Evolutionary conservation across 164 flowering plant species (phyloP).

Genomic region (Platanus orientalis): DNA sequence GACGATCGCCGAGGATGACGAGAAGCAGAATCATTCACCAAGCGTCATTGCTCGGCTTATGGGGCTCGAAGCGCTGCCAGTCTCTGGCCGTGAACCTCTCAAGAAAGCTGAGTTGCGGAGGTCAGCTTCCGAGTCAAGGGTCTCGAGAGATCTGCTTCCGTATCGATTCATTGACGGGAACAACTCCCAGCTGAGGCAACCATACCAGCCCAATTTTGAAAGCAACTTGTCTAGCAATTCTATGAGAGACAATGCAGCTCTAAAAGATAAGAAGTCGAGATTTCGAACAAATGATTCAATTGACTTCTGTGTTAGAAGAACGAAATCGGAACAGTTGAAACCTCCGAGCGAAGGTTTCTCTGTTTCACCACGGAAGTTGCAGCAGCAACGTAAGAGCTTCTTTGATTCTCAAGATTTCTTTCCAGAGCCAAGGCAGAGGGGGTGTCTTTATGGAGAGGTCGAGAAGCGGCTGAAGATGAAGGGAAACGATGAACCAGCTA

Average conservation of each 20-base stretch:
- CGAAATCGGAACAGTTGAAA: slow-evolving; percentile 23
- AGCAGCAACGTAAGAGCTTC: slow-evolving; percentile 54
- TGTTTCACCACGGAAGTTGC: slow-evolving; percentile 16
- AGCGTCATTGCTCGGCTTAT: slow-evolving; percentile 81
- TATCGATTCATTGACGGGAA: slow-evolving; percentile 36
- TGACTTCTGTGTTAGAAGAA: slow-evolving; percentile 12
- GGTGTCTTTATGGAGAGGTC: slow-evolving; percentile 58
- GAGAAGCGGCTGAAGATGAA: slow-evolving; percentile 67
- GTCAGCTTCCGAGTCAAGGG: slow-evolving; percentile 92
- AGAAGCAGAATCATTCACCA: slow-evolving; percentile 54
- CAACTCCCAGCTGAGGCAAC: slow-evolving; percentile 23
- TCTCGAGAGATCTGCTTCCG: slow-evolving; percentile 43
- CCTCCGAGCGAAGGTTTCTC: slow-evolving; percentile 19
- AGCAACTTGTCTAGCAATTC: slow-evolving; percentile 12
- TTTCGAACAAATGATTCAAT: slow-evolving; percentile 10
- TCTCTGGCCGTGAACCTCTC: slow-evolving; percentile 26
- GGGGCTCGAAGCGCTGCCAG: slow-evolving; percentile 69
- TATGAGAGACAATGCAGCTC: slow-evolving; percentile 12
- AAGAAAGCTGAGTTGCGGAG: slow-evolving; percentile 63
- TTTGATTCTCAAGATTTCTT: slow-evolving; percentile 75
- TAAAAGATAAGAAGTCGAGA: slow-evolving; percentile 14
- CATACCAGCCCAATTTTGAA: slow-evolving; percentile 12
- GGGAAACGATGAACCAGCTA: slow-evolving; percentile 72
- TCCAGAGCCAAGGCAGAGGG: slow-evolving; percentile 65
- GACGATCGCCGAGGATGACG: slow-evolving; percentile 23